Base-by-base conservation (phyloP, 768 basidiomycete genomes). In the Lentinula edodes region DNA sequence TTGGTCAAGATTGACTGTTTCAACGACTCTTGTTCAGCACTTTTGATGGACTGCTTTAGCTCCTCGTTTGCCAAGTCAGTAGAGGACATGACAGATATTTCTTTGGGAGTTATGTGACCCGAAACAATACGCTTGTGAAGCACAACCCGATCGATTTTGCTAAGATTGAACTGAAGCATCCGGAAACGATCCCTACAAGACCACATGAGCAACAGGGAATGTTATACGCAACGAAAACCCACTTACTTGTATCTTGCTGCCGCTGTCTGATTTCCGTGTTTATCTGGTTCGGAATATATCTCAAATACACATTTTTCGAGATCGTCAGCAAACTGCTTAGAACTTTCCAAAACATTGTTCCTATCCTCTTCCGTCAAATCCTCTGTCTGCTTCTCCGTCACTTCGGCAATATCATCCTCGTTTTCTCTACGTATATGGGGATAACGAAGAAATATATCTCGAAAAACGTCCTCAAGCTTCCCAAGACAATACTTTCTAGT, bases 61-160 rank as follows among this genome's bases (percentile, higher is more conserved):
- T 94, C 90, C 72, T 95, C 93, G 71, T 90, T 89, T 36, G 94
- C 91, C 54, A 96, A 75, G 68, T 95, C 94, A 64, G 91, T 92
- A 28, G 90, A 90, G 18, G 91, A 89, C 90, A 95, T 92, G 59
- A 84, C 77, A 46, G 91, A 87, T 58, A 96, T 84, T 64, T 88
- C 87, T 69, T 81, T 81, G 6, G 92, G 83, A 53, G 85, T 75
- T 48, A 95, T 84, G 61, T 78, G 78, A 38, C 80, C 80, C 20
- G 82, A 83, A 38, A 85, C 86, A 69, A 96, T 91, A 65, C 89
- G 86, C 68, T 82, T 84, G 72, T 94, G 91, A 65, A 96, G 83
- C 63, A 80, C 78, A 61, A 86, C 83, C 68, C 92, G 89, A 68
- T 95, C 93, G 68, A 78, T 75, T 75, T 94, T 87, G 77, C 82